These are phyloP conservation scores for Capniomyces stellatus DNA, from an alignment of 371 early-diverging fungal species.

Conservation along the genomic window DNA sequence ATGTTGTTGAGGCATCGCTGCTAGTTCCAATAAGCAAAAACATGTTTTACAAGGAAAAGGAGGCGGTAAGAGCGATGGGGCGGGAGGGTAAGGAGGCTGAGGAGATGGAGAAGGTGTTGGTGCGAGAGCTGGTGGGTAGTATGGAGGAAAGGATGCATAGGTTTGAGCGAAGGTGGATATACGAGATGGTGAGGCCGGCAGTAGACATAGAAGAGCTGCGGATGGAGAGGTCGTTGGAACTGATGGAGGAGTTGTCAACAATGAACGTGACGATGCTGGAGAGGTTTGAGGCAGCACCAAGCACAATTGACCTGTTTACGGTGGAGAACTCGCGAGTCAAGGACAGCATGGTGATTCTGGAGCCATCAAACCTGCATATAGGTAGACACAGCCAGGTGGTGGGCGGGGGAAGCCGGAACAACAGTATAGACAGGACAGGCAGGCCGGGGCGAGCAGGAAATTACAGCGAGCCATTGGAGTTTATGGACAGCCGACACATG, in stretches of 20 bases:
- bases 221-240: not conserved
- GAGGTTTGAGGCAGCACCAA: not conserved
- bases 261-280: not conserved
- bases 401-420: not conserved
- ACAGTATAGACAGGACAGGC: not conserved
- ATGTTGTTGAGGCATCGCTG: not conserved
- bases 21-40: slow-evolving; percentile 4
- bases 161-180: not conserved
- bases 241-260: not conserved
- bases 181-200: not conserved
- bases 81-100: not conserved
- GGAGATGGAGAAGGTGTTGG: not conserved
- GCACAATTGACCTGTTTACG: not conserved
- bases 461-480: not conserved
- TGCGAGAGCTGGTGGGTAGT: not conserved
- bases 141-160: not conserved
- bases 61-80: not conserved
- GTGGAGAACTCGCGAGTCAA: not conserved
- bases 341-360: not conserved
- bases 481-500: not conserved
- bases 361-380: too few relatives aligned
- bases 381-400: too few relatives aligned
- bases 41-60: not conserved
- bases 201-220: not conserved
- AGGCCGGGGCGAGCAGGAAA: not conserved